phyloP scores from a whole-genome alignment of 805 yeast genomes.

The Starmerella sp. region DNA sequence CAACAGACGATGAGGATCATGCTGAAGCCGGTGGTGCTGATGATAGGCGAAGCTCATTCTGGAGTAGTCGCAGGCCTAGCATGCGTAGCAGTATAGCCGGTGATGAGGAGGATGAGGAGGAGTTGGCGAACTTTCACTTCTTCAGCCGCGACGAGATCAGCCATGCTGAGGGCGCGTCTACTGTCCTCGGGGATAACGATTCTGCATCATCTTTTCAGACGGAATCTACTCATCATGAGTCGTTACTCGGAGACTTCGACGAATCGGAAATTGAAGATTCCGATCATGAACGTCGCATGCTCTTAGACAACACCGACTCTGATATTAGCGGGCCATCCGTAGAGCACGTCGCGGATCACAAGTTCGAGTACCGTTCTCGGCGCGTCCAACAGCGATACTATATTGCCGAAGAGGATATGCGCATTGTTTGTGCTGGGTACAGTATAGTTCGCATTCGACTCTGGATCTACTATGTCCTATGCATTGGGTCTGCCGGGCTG shows the following conservation, averaged over 20 bases:
- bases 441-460: conserved; percentile 39
- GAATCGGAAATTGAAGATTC: background rate
- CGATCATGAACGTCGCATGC: background rate
- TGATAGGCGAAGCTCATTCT: conserved; percentile 15
- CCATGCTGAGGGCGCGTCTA: conserved; percentile 70
- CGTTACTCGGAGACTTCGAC: background rate
- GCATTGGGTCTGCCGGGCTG: conserved; percentile 55
- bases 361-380: conserved; percentile 21
- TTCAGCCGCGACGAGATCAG: conserved; percentile 77
- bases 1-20: conserved; percentile 13
- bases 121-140: conserved; percentile 44
- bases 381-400: conserved; percentile 61
- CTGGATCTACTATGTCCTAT: conserved; percentile 41
- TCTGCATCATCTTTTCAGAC: conserved; percentile 8
- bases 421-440: conserved; percentile 90
- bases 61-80: conserved; percentile 10
- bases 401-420: conserved; percentile 89
- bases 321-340: background rate
- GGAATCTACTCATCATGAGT: background rate
- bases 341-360: conserved; percentile 1
- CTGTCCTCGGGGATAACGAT: conserved; percentile 43
- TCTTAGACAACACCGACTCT: background rate
- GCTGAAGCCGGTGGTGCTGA: background rate
- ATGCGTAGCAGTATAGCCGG: conserved; percentile 4
- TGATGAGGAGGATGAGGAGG: conserved; percentile 11